Conservation (phyloP, 108 stramenopile genomes). For the Cylindrotheca fusiformis region DNA sequence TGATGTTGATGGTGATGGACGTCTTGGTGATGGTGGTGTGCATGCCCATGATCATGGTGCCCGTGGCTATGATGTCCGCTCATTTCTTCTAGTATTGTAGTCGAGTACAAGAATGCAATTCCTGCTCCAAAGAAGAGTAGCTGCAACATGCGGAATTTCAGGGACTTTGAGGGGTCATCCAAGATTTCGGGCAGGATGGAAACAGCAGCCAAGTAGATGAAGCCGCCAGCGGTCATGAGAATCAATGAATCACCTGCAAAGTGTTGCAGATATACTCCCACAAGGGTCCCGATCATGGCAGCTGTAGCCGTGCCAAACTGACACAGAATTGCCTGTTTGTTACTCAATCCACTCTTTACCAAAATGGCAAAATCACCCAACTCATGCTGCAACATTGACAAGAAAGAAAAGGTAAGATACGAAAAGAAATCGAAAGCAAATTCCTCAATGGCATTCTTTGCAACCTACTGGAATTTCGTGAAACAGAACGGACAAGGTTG, state of each 20-base stretch:
- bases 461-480: constrained; percentile 74
- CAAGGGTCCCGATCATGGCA: constrained; percentile 75
- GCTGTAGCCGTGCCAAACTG: constrained; percentile 87
- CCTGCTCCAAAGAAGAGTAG: constrained; percentile 55
- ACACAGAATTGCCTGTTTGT: constrained; percentile 70
- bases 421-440: background rate
- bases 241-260: constrained; percentile 52
- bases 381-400: constrained; percentile 56
- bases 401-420: too few species aligned
- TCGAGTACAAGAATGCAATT: constrained; percentile 75
- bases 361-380: constrained; percentile 86
- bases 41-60: constrained; percentile 24
- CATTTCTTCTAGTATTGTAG: constrained; percentile 59
- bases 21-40: constrained; percentile 10
- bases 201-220: constrained; percentile 80
- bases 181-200: constrained; percentile 78
- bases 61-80: constrained; percentile 34
- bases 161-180: constrained; percentile 32
- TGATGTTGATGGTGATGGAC: constrained; percentile 16
- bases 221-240: constrained; percentile 81
- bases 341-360: constrained; percentile 66
- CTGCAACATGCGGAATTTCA: constrained; percentile 50
- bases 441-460: background rate
- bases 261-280: constrained; percentile 52
- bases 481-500: constrained; percentile 76